Conservation (phyloP, 805 yeast species). For the Ogataea trehaloabstinens region DNA sequence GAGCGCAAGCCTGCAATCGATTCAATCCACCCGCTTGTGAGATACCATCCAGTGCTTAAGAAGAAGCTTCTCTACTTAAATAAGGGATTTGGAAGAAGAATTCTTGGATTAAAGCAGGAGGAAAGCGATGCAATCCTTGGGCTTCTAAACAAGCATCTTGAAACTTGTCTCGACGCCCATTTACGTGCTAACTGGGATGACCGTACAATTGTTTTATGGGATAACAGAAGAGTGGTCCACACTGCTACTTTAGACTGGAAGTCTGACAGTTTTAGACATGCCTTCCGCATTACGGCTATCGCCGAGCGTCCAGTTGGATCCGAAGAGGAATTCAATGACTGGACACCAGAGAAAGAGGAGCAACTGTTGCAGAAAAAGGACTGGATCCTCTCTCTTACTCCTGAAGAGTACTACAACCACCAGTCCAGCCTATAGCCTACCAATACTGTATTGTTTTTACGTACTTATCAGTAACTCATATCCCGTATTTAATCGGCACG, state of each 20-base stretch:
- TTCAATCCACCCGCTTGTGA: constrained; percentile 60
- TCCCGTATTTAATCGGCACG: too few relatives aligned
- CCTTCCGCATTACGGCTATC: constrained; percentile 66
- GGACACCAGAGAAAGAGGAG: constrained; percentile 20
- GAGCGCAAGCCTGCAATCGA: constrained; percentile 61
- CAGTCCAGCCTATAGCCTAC: too few relatives aligned
- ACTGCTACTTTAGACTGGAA: constrained; percentile 67
- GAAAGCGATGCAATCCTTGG: constrained; percentile 60
- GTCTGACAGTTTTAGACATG: constrained; percentile 60
- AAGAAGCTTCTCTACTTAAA: constrained; percentile 54
- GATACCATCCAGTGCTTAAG: constrained; percentile 65
- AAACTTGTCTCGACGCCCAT: constrained; percentile 52
- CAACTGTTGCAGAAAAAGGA: constrained; percentile 2
- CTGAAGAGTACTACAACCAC: constrained; percentile 10
- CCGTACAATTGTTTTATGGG: constrained; percentile 68
- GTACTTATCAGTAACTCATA: too few relatives aligned
- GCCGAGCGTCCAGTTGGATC: constrained; percentile 58
- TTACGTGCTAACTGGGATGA: constrained; percentile 66
- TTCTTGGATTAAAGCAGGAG: constrained; percentile 65
- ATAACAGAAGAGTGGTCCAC: constrained; percentile 65
- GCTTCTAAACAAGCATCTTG: constrained; percentile 50
- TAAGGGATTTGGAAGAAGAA: constrained; percentile 58
- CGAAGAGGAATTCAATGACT: constrained; percentile 21
- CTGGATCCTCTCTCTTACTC: constrained; percentile 28
- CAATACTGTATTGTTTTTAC: too few relatives aligned